Evolutionary conservation across 1,284 basidiomycete genomes (phyloP).

Genomic region (Apiotrichum montevideense): DNA sequence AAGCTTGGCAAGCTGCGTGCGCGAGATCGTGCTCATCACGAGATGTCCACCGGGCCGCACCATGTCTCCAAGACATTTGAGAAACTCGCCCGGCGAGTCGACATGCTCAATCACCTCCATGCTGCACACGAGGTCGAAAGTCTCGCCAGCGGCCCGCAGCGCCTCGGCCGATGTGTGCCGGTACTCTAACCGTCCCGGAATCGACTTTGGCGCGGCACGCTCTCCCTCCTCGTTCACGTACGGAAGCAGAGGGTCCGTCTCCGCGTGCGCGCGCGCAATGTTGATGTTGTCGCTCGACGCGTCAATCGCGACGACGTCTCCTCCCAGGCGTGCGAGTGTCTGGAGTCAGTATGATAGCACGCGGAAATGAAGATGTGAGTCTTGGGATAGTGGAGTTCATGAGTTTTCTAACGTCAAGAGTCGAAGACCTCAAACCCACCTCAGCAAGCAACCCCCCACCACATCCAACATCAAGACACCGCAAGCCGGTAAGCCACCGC

Average conservation of each 20-base stretch:
- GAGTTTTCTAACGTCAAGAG: no score
- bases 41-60: conserved; percentile 92
- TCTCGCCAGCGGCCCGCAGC: conserved; percentile 52
- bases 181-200: conserved; percentile 56
- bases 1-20: conserved; percentile 82
- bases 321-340: conserved; percentile 83
- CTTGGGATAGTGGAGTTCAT: no score
- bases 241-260: conserved; percentile 62
- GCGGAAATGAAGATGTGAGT: neutral
- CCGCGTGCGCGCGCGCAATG: conserved; percentile 78
- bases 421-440: conserved; percentile 49
- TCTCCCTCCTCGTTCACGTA: conserved; percentile 72
- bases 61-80: conserved; percentile 70
- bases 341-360: conserved; percentile 36
- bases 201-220: conserved; percentile 74
- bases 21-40: conserved; percentile 89
- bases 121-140: conserved; percentile 88
- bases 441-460: conserved; percentile 92
- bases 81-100: conserved; percentile 78
- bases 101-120: conserved; percentile 99
- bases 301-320: conserved; percentile 79
- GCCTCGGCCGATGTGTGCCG: conserved; percentile 73
- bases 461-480: conserved; percentile 82
- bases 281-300: conserved; percentile 80
- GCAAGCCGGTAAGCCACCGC: conserved; percentile 56